Base-by-base conservation (phyloP, 2,329 filamentous ascomycete species). In the Verticillium albo-atrum region DNA sequence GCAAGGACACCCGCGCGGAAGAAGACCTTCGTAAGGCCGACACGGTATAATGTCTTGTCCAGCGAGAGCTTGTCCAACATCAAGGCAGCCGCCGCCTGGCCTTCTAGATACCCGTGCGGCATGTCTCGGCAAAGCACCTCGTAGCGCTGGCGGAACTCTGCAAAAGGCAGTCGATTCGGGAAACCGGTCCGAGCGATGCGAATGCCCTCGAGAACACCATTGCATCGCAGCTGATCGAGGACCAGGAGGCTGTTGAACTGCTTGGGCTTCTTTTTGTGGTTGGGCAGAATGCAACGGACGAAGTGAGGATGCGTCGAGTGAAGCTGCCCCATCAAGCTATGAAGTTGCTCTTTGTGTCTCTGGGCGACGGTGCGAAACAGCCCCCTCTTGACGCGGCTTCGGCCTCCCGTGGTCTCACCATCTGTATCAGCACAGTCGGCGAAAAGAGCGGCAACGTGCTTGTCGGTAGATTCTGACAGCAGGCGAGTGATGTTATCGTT, bases 201-300 rank as follows among this genome's bases (percentile, higher is more conserved):
- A 69, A 99, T 99, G 63, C 95, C 95, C 76, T 99, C 95, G n/a
- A 99, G 82, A 3, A 99, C 95, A 89, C 95, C 95, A 72, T 99
- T 99, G 77, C 95, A 99, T 57, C 95, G 88, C n/a, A 99, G 79
- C 72, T 99, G 96, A 69, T 99, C 95, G 6, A 99, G 82, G 2
- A 99, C 96, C n/a, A 99, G 84, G 2, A 92, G 86, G 3, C 91
- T 91, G 70, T 90, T 91, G 74, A 98, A 92, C 70, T 93, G 90
- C 75, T 99, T 99, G 0, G 95, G 92, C 26, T 89, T 85, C 76
- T 99, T 99, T 76, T 97, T 97, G 79, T 99, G 95, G 70, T 99
- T 99, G 3, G 95, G 96, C 61, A 99, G 82, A 63, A 99, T 99
- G 71, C 95, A 99, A 54, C 95, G 90, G 30, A 99, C 95, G 71